Evolutionary conservation across 169 alveolate species (phyloP), one percentile per base, ranked within the genome.

Genomic region (Blepharisma undulans): DNA sequence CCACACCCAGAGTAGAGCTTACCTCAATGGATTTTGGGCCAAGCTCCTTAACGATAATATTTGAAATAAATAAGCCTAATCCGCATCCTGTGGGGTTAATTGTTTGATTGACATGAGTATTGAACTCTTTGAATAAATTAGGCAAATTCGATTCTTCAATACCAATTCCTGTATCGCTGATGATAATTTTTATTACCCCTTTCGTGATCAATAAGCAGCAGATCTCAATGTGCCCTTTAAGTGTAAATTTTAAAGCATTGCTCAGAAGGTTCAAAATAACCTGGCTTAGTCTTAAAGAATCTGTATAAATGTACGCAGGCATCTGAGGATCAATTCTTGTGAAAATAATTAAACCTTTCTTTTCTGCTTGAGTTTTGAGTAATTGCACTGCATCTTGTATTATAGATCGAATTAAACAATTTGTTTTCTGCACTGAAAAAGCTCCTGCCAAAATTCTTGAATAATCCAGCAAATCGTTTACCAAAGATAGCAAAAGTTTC

Each of bases 181-280:
- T 29, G 0, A 21, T 79, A 79, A 79, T 79, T 27, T 79, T 79
- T 29, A 86, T 22, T 25, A 29, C 29, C 29, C 29, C 29, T n/a
- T 32, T 25, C 12, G 72, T 29, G 29, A 25, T 12, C 8, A 32
- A 79, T 22, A 33, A 30, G 29, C 29, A 22, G 60, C 87, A 80
- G 21, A 89, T 60, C 25, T 29, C 36, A 19, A 89, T 71, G 8
- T 32, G 29, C 22, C 92, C 92, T 18, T 89, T 89, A 27, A 32
- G 33, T 2, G 92, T 89, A 72, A 89, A 89, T 60, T 89, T 89
- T 12, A 78, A 60, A 14, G 92, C 92, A 25, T 89, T 89, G 18
- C 81, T 74, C 12, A 89, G 22, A 27, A 89, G 77, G 48, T 89
- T 89, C 59, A 89, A 32, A 21, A 89, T 21, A 0, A 89, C 90